Evolutionary conservation across 352 stramenopile genomes (phyloP).

Genomic region (Phytophthora citricola): DNA sequence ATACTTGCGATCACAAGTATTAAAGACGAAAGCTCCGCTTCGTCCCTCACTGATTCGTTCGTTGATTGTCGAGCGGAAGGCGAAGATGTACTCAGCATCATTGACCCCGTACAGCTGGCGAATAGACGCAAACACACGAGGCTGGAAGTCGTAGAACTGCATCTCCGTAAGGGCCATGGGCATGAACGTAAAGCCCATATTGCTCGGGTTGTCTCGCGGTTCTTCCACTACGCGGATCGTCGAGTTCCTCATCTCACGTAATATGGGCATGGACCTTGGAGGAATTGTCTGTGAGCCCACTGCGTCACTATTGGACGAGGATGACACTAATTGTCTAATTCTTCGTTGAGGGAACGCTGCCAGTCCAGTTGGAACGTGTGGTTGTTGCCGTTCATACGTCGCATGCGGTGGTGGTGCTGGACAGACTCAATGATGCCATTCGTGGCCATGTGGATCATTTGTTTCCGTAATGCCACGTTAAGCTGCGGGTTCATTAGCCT

Average conservation of each 20-base stretch:
- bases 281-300: constrained; percentile 41
- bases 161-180: constrained; percentile 81
- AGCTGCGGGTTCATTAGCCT: constrained; percentile 83
- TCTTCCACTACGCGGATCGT: constrained; percentile 73
- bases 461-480: constrained; percentile 80
- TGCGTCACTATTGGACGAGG: constrained; percentile 41
- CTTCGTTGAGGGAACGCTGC: constrained; percentile 68
- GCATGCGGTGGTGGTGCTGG: constrained; percentile 78
- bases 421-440: constrained; percentile 89
- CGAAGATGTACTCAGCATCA: constrained; percentile 80
- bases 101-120: constrained; percentile 71
- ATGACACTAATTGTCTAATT: constrained; percentile 55
- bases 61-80: constrained; percentile 86
- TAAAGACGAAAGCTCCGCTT: constrained; percentile 92
- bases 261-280: constrained; percentile 35
- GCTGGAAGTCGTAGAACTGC: constrained; percentile 90
- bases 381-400: constrained; percentile 73
- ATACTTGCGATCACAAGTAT: constrained; percentile 89
- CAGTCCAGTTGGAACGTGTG: constrained; percentile 87
- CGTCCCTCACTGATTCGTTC: constrained; percentile 91
- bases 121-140: constrained; percentile 81
- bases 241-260: constrained; percentile 54
- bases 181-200: constrained; percentile 66
- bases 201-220: constrained; percentile 45
- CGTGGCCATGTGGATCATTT: constrained; percentile 92